phyloP scores from a whole-genome alignment of 2,329 filamentous ascomycete genomes.

The Cordyceps militaris region DNA sequence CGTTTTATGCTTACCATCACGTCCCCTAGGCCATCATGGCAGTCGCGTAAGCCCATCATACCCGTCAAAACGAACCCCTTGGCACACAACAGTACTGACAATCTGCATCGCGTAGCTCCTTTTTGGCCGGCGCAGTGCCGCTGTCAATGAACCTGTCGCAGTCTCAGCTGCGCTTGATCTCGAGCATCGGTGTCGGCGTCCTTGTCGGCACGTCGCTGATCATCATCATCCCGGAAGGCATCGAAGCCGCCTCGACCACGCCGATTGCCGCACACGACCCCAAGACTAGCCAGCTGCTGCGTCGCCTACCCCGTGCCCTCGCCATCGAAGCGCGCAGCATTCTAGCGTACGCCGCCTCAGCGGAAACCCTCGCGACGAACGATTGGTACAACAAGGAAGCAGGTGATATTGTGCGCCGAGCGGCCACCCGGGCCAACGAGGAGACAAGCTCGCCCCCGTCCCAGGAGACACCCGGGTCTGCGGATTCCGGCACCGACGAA shows the following conservation, averaged over 20 bases:
- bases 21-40: conserved; percentile 47
- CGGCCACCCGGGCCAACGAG: conserved; percentile 14
- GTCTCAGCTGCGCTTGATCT: conserved; percentile 81
- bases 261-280: conserved; percentile 33
- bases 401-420: not conserved
- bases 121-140: conserved; percentile 84
- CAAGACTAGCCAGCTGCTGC: conserved; percentile 26
- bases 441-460: conserved; percentile 8
- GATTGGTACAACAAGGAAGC: not conserved
- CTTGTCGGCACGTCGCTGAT: conserved; percentile 92
- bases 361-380: not conserved
- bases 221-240: conserved; percentile 94
- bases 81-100: conserved; percentile 13
- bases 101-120: conserved; percentile 57
- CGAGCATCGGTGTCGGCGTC: conserved; percentile 87
- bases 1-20: conserved; percentile 7
- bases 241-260: conserved; percentile 75
- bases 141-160: conserved; percentile 82
- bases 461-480: conserved; percentile 20
- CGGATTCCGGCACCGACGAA: conserved; percentile 13
- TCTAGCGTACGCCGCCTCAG: not conserved
- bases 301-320: conserved; percentile 26
- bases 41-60: conserved; percentile 40
- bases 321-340: conserved; percentile 21
- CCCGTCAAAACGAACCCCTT: conserved; percentile 1